Evolutionary conservation across 441 rosid species (phyloP), one percentile per base, ranked within the genome.

Genomic region (Adansonia gregorii): DNA sequence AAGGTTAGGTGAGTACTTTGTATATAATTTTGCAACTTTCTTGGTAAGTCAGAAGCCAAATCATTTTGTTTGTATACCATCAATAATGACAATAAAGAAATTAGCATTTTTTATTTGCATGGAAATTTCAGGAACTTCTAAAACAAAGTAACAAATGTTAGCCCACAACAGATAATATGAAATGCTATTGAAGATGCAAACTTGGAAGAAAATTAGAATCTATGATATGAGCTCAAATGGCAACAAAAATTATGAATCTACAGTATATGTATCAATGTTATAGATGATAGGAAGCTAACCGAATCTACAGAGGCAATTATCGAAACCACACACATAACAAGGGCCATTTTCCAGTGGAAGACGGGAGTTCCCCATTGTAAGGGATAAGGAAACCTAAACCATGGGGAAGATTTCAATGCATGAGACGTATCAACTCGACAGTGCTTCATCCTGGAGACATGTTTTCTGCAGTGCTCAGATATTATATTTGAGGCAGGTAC

Each of bases 361-460:
- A 93, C 86, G 22, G 99, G 99, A 79, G 94, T 89, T 51, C 99
- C 99, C 99, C 99, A 95, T 78, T 95, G 98, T 77, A 95, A 81
- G 14, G 99, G 99, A 83, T 92, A 95, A 75, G 98, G 99, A 85
- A 95, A 89, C 84, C 99, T 90, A 83, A 95, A 90, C 98, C 98
- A 94, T 51, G 99, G 98, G 55, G 97, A 87, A 64, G 92, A 87
- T 79, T 78, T 90, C 81, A 95, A 82, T 22, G 93, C 97, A 71
- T 92, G 97, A 75, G 95, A 92, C 69, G 94, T 89, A 83, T 94
- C 94, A 73, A 94, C 98, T 74, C 97, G 89, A 76, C 97, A 94
- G 65, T 88, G 84, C 88, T 87, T 94, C 97, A 95, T 90, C 83
- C 88, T 88, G 68, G 93, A 85, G 76, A 91, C 79, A 83, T 92